Evolutionary conservation across 202 grass and related monocot species (phyloP).

Genomic region (Carex arenaria): DNA sequence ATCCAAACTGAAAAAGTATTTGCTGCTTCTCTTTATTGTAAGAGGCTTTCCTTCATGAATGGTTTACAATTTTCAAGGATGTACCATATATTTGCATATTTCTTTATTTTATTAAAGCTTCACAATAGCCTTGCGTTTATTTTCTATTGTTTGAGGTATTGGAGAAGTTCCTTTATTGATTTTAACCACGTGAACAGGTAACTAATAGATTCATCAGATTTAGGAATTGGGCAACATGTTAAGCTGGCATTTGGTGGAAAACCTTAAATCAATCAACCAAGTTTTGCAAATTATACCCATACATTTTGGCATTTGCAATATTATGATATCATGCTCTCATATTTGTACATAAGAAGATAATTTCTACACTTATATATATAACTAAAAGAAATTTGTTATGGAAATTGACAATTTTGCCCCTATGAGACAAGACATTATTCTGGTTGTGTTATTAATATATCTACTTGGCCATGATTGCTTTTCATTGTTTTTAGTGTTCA

Average conservation of each 20-base stretch:
- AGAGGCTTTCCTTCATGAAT: not conserved
- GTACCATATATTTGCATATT: not conserved
- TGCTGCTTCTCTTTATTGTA: not conserved
- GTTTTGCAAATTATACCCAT: not conserved
- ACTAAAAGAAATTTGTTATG: not conserved
- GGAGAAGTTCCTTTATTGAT: not conserved
- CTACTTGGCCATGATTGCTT: not conserved
- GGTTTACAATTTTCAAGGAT: not conserved
- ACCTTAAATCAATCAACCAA: not conserved
- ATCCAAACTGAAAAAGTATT: not conserved
- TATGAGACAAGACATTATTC: not conserved
- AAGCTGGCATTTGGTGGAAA: not conserved
- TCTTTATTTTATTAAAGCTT: not conserved
- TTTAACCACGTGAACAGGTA: not conserved
- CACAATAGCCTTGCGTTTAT: not conserved
- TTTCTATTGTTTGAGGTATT: not conserved
- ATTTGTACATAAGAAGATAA: not conserved
- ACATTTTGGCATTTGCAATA: not conserved
- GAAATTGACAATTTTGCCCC: constrained; percentile 1
- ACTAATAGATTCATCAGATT: not conserved
- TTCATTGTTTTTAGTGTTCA: not conserved
- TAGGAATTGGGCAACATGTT: not conserved
- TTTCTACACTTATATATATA: not conserved
- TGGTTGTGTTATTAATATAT: not conserved
- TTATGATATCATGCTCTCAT: not conserved